These are phyloP conservation scores for Fusarium burgessii DNA, from an alignment of 2,329 filamentous ascomycete genomes.

Conservation along the genomic window DNA sequence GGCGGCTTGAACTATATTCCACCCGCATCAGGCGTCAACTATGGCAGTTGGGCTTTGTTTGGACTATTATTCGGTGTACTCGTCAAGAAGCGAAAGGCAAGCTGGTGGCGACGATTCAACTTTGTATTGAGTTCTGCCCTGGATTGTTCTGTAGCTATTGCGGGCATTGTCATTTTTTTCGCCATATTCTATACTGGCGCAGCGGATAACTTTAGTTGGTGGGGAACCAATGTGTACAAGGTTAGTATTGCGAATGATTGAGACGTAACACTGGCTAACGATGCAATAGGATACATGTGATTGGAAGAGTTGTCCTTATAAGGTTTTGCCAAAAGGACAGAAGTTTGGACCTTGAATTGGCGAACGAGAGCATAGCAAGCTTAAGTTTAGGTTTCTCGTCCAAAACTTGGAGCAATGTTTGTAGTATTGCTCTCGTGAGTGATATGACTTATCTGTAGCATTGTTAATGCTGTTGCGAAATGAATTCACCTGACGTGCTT, in stretches of 20 bases:
- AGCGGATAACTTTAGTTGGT: slow-evolving; percentile 46
- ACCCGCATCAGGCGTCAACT: slow-evolving; percentile 50
- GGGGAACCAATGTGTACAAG: slow-evolving; percentile 46
- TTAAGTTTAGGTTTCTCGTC: no score
- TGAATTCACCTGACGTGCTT: neutral
- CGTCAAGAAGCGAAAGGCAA: slow-evolving; percentile 41
- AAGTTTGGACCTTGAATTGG: neutral
- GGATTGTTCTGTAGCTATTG: slow-evolving; percentile 49
- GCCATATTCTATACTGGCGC: slow-evolving; percentile 49
- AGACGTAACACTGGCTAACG: neutral
- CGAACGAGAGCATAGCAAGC: no score
- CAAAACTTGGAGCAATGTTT: no score
- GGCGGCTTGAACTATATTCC: slow-evolving; percentile 51
- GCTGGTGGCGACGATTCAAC: slow-evolving; percentile 51
- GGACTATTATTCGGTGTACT: slow-evolving; percentile 47
- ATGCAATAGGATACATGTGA: slow-evolving; percentile 38
- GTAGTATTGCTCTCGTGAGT: neutral
- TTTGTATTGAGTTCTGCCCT: slow-evolving; percentile 51
- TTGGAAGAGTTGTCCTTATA: slow-evolving; percentile 42
- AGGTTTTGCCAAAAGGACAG: neutral
- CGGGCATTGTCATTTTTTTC: slow-evolving; percentile 52
- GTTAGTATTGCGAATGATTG: neutral
- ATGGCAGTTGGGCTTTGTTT: slow-evolving; percentile 49
- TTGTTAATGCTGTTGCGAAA: neutral
- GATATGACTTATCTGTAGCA: neutral